phyloP scores from a whole-genome alignment of 768 basidiomycete species.

The Tylopilus sp. region DNA sequence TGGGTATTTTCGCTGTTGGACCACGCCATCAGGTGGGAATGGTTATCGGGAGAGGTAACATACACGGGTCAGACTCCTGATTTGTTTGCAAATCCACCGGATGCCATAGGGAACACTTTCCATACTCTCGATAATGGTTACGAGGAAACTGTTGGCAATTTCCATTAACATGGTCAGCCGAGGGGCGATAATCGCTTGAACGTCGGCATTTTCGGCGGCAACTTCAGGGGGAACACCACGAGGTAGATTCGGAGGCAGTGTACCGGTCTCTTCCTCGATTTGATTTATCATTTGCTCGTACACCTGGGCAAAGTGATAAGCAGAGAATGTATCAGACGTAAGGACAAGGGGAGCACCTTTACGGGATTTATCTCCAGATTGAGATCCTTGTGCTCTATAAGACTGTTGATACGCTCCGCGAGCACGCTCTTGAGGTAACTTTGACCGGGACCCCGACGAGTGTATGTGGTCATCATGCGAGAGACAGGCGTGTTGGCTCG shows the following conservation, averaged over 20 bases:
- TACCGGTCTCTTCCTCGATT: slow-evolving; percentile 96
- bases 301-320: slow-evolving; percentile 50
- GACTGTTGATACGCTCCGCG: slow-evolving; percentile 95
- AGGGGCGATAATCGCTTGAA: slow-evolving; percentile 97
- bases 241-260: slow-evolving; percentile 85
- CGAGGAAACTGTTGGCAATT: slow-evolving; percentile 95
- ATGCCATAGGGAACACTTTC: slow-evolving; percentile 99
- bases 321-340: background rate
- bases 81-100: slow-evolving; percentile 99
- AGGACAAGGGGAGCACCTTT: slow-evolving; percentile 53
- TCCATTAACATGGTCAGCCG: slow-evolving; percentile 99
- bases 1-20: slow-evolving; percentile 88
- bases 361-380: slow-evolving; percentile 99
- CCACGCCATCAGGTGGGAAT: slow-evolving; percentile 9
- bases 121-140: slow-evolving; percentile 98
- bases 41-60: slow-evolving; percentile 21
- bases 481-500: slow-evolving; percentile 99
- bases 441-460: slow-evolving; percentile 96
- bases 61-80: slow-evolving; percentile 92
- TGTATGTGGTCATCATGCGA: slow-evolving; percentile 99
- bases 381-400: slow-evolving; percentile 99
- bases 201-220: slow-evolving; percentile 92
- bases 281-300: slow-evolving; percentile 99
- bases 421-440: slow-evolving; percentile 97
- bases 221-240: slow-evolving; percentile 91